These are phyloP conservation scores for Colletotrichum spaethianum DNA, from an alignment of 2,329 filamentous ascomycete genomes.

Conservation along the genomic window DNA sequence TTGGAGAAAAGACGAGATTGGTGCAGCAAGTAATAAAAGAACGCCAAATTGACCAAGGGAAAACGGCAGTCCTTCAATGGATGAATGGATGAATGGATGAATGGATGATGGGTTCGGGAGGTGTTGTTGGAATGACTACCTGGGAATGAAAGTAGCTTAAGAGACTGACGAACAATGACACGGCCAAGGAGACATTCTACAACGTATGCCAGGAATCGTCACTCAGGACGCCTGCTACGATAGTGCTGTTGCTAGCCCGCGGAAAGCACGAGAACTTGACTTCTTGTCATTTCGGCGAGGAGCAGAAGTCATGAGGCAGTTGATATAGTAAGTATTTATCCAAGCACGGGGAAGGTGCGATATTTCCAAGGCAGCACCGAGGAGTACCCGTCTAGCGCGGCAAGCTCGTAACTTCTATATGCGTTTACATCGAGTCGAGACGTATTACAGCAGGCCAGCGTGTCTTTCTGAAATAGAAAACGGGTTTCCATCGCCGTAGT, in stretches of 20 bases:
- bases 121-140: not conserved
- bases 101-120: too few species aligned
- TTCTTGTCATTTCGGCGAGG: accelerated
- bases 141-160: not conserved
- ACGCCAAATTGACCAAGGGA: not conserved
- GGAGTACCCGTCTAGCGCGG: not conserved
- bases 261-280: not conserved
- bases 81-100: too few species aligned
- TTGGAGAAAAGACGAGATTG: not conserved
- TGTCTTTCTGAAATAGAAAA: not conserved
- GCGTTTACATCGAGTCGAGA: not conserved
- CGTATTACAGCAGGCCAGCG: not conserved
- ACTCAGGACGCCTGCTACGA: not conserved
- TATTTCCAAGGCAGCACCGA: not conserved
- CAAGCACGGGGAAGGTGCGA: not conserved
- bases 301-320: not conserved
- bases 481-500: not conserved
- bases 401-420: not conserved
- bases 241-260: not conserved
- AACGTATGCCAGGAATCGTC: not conserved
- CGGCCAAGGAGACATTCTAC: too few species aligned
- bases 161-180: too few species aligned
- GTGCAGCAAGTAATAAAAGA: not conserved
- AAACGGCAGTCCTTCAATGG: too few species aligned
- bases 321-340: not conserved